A percentile compares a stretch with the other conserved stretches of the same genome.
phyloP scores from a whole-genome alignment of 441 rosid genomes.

The Gossypium davidsonii region DNA sequence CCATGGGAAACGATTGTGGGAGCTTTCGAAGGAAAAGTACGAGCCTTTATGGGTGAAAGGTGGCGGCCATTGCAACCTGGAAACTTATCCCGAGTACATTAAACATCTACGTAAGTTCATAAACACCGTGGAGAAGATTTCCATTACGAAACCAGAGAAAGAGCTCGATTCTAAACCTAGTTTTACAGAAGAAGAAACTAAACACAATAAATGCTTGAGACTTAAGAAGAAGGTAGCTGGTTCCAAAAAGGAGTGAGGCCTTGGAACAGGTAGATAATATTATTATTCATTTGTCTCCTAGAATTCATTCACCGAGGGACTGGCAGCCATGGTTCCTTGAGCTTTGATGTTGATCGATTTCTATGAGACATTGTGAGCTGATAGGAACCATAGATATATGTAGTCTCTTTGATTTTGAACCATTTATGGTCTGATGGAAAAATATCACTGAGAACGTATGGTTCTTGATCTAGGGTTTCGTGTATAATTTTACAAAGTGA shows the following conservation, averaged over 20 bases:
- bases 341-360: not conserved
- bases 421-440: not conserved
- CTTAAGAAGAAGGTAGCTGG: conserved; percentile 39
- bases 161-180: conserved; percentile 43
- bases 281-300: conserved; percentile 2
- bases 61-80: conserved; percentile 73
- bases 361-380: conserved; percentile 12
- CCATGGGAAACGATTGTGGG: conserved; percentile 67
- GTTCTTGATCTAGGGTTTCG: conserved; percentile 15
- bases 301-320: not conserved
- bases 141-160: conserved; percentile 36
- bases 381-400: conserved; percentile 11
- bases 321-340: conserved; percentile 9
- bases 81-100: conserved; percentile 64
- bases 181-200: conserved; percentile 36
- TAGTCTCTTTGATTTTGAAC: conserved; percentile 9
- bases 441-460: conserved; percentile 10
- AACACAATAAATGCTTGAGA: conserved; percentile 75
- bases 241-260: not conserved
- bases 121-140: conserved; percentile 62
- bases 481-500: conserved; percentile 13
- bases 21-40: conserved; percentile 58
- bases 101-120: conserved; percentile 57
- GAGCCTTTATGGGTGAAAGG: conserved; percentile 75
- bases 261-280: conserved; percentile 4